phyloP scores from a whole-genome alignment of 768 basidiomycete genomes.

The Tricholoma sp. region DNA sequence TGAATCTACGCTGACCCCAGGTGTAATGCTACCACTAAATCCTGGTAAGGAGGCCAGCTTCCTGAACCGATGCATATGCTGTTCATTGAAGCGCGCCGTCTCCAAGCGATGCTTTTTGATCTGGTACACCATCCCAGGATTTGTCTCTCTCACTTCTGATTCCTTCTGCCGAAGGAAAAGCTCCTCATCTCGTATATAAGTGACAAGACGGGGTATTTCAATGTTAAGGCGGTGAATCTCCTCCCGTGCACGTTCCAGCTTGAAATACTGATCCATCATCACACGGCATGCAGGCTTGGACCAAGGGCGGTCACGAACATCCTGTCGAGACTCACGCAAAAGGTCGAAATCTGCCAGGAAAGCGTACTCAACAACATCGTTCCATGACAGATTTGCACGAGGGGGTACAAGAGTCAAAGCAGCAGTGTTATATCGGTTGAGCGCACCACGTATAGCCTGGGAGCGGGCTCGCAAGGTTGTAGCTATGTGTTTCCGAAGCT shows the following conservation, averaged over 20 bases:
- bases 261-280: slow-evolving; percentile 15
- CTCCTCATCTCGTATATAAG: slow-evolving; percentile 12
- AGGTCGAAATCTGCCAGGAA: too few relatives aligned
- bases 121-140: neutral
- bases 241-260: slow-evolving; percentile 12
- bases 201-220: slow-evolving; percentile 6
- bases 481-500: slow-evolving; percentile 7
- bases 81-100: neutral
- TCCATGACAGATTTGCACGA: slow-evolving; percentile 15
- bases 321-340: too few relatives aligned
- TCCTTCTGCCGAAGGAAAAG: neutral
- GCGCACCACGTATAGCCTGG: slow-evolving; percentile 13
- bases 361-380: slow-evolving; percentile 11
- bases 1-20: neutral
- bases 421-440: slow-evolving; percentile 16
- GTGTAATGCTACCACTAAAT: neutral
- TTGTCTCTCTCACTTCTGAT: neutral
- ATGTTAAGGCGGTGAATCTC: too few relatives aligned
- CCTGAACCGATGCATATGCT: neutral
- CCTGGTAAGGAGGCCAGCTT: neutral
- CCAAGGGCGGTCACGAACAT: slow-evolving; percentile 9
- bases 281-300: slow-evolving; percentile 13
- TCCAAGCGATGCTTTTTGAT: neutral
- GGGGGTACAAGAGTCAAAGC: too few relatives aligned
- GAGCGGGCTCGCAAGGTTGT: slow-evolving; percentile 6